Evolutionary conservation across 331 rosid species (phyloP).

Genomic region (Acacia pycnantha): DNA sequence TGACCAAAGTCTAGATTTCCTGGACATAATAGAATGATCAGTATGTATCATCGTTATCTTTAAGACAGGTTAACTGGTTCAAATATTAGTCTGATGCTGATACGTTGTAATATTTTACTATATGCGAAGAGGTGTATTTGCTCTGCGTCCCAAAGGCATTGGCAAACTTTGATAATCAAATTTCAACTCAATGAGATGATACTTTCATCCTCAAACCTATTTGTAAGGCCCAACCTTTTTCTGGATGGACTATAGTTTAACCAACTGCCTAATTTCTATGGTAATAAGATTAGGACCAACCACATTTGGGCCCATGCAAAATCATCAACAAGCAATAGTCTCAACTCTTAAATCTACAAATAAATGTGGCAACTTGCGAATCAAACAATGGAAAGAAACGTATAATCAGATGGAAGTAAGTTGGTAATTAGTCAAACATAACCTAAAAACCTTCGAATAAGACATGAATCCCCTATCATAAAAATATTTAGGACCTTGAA

Average conservation of each 20-base stretch:
- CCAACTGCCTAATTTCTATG: conserved; percentile 4
- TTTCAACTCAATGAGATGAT: conserved; percentile 23
- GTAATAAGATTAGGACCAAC: conserved; percentile 3
- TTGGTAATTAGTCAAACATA: conserved; percentile 11
- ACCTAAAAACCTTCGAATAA: conserved; percentile 1
- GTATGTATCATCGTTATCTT: conserved; percentile 15
- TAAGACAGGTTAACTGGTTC: conserved; percentile 6
- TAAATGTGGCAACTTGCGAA: background rate
- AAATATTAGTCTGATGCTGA: conserved; percentile 3
- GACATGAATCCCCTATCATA: background rate
- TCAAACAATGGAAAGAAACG: conserved; percentile 13
- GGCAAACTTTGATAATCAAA: conserved; percentile 24
- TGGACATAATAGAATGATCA: conserved; percentile 38
- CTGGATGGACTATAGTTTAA: background rate
- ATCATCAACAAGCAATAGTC: conserved; percentile 8
- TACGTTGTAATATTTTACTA: conserved; percentile 4
- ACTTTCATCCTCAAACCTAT: conserved; percentile 4
- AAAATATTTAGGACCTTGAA: conserved; percentile 54
- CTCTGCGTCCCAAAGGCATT: conserved; percentile 17
- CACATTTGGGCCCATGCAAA: background rate
- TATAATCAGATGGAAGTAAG: conserved; percentile 7
- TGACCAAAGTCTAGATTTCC: conserved; percentile 72
- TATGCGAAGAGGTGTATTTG: conserved; percentile 9
- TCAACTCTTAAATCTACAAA: background rate
- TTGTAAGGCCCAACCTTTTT: background rate